Conservation (phyloP, 139 green algal species). For the Diplosphaera chodatii region DNA sequence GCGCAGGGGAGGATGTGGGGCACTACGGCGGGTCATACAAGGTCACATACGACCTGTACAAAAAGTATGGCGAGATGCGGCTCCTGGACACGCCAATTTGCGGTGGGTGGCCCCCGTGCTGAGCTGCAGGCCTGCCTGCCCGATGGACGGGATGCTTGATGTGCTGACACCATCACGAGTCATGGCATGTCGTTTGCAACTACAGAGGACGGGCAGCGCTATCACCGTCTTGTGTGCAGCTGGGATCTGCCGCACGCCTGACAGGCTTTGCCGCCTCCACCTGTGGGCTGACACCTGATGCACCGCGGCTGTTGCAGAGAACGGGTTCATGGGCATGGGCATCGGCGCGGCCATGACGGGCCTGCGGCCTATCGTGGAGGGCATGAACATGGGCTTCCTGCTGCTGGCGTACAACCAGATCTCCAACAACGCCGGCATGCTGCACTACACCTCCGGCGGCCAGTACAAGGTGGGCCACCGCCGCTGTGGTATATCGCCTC, state of each 20-base stretch:
- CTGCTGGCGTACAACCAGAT: conserved; percentile 98
- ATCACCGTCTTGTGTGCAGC: too few species aligned
- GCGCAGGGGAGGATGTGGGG: conserved; percentile 86
- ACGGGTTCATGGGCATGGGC: conserved; percentile 95
- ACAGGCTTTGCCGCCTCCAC: too few species aligned
- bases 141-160: too few species aligned
- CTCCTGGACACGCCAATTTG: conserved; percentile 95
- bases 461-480: conserved; percentile 82
- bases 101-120: too few species aligned
- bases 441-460: conserved; percentile 93
- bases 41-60: conserved; percentile 85
- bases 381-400: conserved; percentile 99
- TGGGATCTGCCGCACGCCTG: too few species aligned
- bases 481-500: too few species aligned
- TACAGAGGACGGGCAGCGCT: too few species aligned
- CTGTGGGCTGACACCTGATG: too few species aligned
- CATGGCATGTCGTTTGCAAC: too few species aligned
- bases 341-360: conserved; percentile 94
- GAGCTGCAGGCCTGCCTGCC: too few species aligned
- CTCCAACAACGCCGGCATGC: conserved; percentile 96
- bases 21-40: conserved; percentile 97
- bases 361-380: conserved; percentile 90
- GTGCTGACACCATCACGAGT: too few species aligned
- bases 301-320: too few species aligned
- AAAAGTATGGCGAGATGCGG: conserved; percentile 93